A percentile compares a stretch with the other conserved stretches of the same genome.
phyloP scores from a whole-genome alignment of 495 filamentous ascomycete genomes.

The Neurospora sp. region DNA sequence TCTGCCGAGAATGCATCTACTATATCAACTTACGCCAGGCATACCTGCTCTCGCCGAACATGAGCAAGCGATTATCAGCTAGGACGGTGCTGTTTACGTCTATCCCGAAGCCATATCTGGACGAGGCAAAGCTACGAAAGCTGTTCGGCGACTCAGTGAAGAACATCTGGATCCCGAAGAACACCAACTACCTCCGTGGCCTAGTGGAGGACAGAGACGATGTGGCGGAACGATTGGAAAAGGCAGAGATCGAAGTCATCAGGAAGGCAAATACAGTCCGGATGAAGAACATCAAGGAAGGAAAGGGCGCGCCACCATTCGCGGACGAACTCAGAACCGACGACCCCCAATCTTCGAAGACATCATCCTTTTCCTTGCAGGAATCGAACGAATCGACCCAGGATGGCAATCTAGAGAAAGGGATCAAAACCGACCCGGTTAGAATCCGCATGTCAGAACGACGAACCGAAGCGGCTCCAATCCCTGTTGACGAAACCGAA shows the following conservation, averaged over 20 bases:
- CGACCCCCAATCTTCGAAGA: slow-evolving; percentile 3
- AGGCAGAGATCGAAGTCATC: slow-evolving; percentile 56
- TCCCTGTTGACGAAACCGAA: background rate
- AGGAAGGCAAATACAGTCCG: slow-evolving; percentile 47
- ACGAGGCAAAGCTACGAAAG: slow-evolving; percentile 44
- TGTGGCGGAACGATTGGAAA: slow-evolving; percentile 50
- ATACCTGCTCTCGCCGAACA: slow-evolving; percentile 59
- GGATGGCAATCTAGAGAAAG: background rate
- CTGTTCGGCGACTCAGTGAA: slow-evolving; percentile 51
- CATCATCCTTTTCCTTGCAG: background rate
- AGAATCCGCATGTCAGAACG: background rate
- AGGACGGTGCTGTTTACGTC: slow-evolving; percentile 62
- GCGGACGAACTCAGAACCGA: slow-evolving; percentile 21
- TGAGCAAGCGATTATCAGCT: slow-evolving; percentile 54
- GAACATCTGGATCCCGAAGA: slow-evolving; percentile 51
- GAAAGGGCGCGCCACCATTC: background rate
- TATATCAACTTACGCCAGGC: slow-evolving; percentile 61
- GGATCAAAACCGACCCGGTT: background rate
- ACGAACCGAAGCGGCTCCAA: background rate
- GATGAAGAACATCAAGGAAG: slow-evolving; percentile 32
- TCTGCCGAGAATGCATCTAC: slow-evolving; percentile 58
- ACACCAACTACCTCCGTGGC: slow-evolving; percentile 44
- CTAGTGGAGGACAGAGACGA: slow-evolving; percentile 51
- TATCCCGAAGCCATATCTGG: slow-evolving; percentile 49
- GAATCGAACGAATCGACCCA: background rate